phyloP scores from a whole-genome alignment of 352 stramenopile genomes.

The Globisporangium nagaii region DNA sequence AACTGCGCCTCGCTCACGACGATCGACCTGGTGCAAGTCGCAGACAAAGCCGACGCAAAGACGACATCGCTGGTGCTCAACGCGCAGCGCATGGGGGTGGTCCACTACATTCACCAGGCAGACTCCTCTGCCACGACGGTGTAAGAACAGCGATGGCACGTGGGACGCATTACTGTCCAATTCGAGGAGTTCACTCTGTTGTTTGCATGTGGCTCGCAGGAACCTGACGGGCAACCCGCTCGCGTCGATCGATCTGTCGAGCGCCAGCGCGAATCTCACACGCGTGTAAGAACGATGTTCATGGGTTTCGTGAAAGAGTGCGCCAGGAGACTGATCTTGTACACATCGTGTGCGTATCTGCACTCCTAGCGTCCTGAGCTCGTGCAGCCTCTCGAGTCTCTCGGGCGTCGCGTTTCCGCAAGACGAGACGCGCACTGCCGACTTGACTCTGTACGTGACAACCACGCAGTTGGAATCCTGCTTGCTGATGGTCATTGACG shows the following conservation, averaged over 20 bases:
- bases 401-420: neutral
- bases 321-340: no score
- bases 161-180: no score
- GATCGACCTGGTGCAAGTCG: neutral
- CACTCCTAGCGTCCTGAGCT: constrained; percentile 1
- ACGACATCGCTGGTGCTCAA: neutral
- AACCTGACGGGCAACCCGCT: constrained; percentile 10
- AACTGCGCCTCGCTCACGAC: neutral
- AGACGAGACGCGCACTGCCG: neutral
- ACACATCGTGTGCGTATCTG: no score
- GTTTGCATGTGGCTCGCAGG: no score
- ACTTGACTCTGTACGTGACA: constrained; percentile 2
- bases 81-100: constrained; percentile 1
- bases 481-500: neutral
- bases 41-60: neutral
- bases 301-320: no score
- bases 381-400: constrained; percentile 6
- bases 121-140: neutral
- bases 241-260: constrained; percentile 1
- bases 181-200: no score
- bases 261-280: neutral
- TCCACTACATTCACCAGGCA: constrained; percentile 1
- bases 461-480: neutral
- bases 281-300: neutral
- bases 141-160: no score